Conservation (phyloP, 352 stramenopile species). For the Pythium coloratum region DNA sequence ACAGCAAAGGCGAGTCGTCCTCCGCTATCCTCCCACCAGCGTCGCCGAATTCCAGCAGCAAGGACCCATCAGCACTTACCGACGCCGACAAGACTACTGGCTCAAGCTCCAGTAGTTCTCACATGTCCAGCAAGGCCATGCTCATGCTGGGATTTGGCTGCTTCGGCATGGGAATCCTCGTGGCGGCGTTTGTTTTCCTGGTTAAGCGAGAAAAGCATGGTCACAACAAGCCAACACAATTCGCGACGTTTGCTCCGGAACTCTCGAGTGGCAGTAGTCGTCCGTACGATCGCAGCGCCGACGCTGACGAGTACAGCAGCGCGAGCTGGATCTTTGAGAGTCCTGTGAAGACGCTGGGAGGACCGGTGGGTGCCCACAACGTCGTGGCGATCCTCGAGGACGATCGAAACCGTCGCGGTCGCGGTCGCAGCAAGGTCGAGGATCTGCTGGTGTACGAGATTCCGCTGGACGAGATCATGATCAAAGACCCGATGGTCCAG, state of each 20-base stretch:
- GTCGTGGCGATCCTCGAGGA: conserved; percentile 65
- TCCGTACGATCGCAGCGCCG: conserved; percentile 33
- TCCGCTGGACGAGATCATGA: conserved; percentile 60
- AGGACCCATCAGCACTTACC: conserved; percentile 8
- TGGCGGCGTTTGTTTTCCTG: conserved; percentile 27
- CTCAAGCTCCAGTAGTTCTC: conserved; percentile 4
- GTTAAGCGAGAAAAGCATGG: conserved; percentile 14
- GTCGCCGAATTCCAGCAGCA: neutral
- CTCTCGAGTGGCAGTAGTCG: conserved; percentile 13
- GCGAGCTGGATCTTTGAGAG: conserved; percentile 59
- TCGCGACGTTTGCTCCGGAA: conserved; percentile 16
- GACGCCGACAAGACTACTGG: neutral
- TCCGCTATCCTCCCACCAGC: neutral
- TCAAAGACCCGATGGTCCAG: conserved; percentile 36
- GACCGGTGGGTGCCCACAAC: conserved; percentile 30
- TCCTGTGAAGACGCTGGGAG: conserved; percentile 17
- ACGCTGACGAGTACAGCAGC: conserved; percentile 40
- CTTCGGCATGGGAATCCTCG: conserved; percentile 29
- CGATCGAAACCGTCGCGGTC: conserved; percentile 39
- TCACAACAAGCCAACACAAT: conserved; percentile 1
- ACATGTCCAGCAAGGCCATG: conserved; percentile 24
- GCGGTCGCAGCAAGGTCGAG: conserved; percentile 55
- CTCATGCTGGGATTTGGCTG: conserved; percentile 22
- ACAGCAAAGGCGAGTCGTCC: neutral
- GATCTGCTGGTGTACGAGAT: conserved; percentile 80